Evolutionary conservation across 768 basidiomycete genomes (phyloP), one percentile per base, ranked within the genome.

Genomic region (Lentinula detonsa): DNA sequence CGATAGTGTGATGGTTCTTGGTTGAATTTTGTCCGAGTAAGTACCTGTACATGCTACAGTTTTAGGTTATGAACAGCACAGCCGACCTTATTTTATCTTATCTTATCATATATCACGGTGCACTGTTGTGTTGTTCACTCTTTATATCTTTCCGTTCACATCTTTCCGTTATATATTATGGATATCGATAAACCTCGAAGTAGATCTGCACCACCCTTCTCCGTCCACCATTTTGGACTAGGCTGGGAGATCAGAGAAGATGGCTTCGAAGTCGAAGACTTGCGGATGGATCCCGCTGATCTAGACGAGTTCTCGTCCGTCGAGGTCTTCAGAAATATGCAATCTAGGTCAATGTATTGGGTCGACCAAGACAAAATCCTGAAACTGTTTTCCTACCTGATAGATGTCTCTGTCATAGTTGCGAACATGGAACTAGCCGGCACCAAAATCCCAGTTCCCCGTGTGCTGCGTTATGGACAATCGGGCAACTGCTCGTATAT

Each of bases 1-100:
- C 90, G 92, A 66, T 91, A 93, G 28, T 28, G 28, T 28, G 28
- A 28, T 28, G 28, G 23, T 23, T 23, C 23, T 23, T 23, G 23
- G 23, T 23, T 23, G 28, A 28, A 28, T 28, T 28, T 28, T 28
- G 28, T 28, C 28, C 28, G 28, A 28, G 28, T 28, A 28, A 28
- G 28, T 28, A 28, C 28, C 28, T 28, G 28, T 28, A 28, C 28
- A 28, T 28, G 28, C 28, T 28, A 28, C 28, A 28, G 28, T 28
- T 28, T 28, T 28, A 28, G 28, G 28, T 28, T 28, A 28, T 28
- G 28, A 28, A 28, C 28, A n/a, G n/a, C n/a, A n/a, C n/a, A 28
- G 28, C 28, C 28, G 28, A 28, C 28, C 28, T 28, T 28, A 28
- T 4, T 3, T 28, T 28, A 28, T 28, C 28, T 28, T 28, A 28